Evolutionary conservation across 1,284 basidiomycete genomes (phyloP).

Genomic region (Ceratobasidium sp.): DNA sequence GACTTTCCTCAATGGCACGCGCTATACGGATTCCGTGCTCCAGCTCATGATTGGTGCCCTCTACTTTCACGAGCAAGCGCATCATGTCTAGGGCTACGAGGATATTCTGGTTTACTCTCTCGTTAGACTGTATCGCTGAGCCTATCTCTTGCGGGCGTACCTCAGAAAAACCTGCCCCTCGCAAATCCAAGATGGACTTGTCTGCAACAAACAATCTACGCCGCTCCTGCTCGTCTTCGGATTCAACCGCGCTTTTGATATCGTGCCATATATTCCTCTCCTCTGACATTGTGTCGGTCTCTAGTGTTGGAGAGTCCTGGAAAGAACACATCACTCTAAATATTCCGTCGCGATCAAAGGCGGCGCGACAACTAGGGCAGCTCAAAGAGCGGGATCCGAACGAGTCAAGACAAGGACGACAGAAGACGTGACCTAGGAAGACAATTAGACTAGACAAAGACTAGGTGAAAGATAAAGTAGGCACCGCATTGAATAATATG

Average conservation of each 20-base stretch:
- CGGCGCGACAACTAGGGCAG: neutral
- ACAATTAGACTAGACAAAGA: neutral
- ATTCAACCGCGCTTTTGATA: conserved; percentile 9
- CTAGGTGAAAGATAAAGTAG: neutral
- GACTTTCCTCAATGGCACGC: conserved; percentile 31
- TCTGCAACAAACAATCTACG: neutral
- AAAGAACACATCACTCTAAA: neutral
- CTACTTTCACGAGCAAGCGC: neutral
- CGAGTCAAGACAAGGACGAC: neutral
- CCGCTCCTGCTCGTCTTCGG: neutral
- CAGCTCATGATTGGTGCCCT: too few species aligned
- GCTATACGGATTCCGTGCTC: too few species aligned
- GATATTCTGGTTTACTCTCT: neutral
- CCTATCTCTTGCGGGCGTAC: neutral
- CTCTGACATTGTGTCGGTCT: neutral
- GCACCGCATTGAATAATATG: conserved; percentile 30
- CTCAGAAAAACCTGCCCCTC: neutral
- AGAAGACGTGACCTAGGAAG: neutral
- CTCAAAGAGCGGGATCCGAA: neutral
- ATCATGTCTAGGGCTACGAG: conserved; percentile 5
- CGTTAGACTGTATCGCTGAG: too few species aligned
- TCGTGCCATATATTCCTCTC: conserved; percentile 25
- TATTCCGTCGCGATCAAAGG: neutral
- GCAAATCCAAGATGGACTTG: neutral
- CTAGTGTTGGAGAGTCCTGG: too few species aligned